phyloP scores from a whole-genome alignment of 2,329 filamentous ascomycete genomes.

The Fusarium sp. region DNA sequence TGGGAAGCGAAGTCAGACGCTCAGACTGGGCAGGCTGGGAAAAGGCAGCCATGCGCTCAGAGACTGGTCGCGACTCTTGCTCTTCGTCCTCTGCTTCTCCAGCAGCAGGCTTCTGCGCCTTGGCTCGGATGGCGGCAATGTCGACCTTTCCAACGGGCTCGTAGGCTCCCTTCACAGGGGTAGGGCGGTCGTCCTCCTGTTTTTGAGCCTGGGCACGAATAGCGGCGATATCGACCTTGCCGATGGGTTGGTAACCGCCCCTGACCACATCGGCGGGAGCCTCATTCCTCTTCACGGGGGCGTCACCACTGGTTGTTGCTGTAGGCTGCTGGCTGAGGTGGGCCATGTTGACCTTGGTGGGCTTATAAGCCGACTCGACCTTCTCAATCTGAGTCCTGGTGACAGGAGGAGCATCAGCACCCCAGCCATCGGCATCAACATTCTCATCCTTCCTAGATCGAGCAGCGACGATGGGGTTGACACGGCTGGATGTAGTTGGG shows the following conservation, averaged over 20 bases:
- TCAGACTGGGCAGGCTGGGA: conserved; percentile 70
- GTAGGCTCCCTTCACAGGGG: conserved; percentile 90
- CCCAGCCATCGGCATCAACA: conserved; percentile 91
- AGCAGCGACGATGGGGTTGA: conserved; percentile 74
- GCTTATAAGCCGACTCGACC: conserved; percentile 91
- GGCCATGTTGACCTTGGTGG: conserved; percentile 93
- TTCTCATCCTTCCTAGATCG: conserved; percentile 69
- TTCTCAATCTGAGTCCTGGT: conserved; percentile 90
- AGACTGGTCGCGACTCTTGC: conserved; percentile 67
- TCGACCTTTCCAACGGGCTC: conserved; percentile 97
- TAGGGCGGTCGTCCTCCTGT: conserved; percentile 80
- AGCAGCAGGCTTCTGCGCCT: conserved; percentile 72
- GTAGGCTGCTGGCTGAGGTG: conserved; percentile 81
- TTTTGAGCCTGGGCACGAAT: conserved; percentile 80
- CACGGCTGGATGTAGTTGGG: conserved; percentile 69
- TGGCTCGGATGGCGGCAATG: conserved; percentile 91
- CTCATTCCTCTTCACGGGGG: conserved; percentile 57
- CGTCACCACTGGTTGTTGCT: conserved; percentile 71
- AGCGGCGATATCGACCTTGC: conserved; percentile 96
- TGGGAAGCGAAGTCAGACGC: conserved; percentile 86
- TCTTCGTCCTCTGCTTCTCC: conserved; percentile 53
- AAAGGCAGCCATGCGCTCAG: conserved; percentile 83
- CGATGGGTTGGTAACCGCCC: conserved; percentile 91
- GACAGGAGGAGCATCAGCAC: conserved; percentile 89
- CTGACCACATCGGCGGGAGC: conserved; percentile 73